Evolutionary conservation across 208 protist genomes (phyloP).

Genomic region (Acanthamoeba triangularis): DNA sequence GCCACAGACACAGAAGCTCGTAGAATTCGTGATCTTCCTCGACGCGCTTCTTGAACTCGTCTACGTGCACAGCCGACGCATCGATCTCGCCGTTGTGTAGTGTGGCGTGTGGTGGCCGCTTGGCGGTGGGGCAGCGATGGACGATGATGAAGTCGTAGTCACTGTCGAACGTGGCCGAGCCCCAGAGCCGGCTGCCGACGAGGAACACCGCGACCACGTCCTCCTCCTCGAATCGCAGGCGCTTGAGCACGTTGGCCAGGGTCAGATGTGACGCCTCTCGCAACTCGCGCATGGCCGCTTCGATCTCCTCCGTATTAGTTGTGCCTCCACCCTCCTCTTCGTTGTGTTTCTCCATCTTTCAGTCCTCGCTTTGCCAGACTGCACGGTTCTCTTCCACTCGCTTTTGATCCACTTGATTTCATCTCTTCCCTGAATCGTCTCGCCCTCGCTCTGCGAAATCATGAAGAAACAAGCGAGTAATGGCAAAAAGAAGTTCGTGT

Average conservation of each 20-base stretch:
- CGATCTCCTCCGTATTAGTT: no score
- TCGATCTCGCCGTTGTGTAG: conserved; percentile 73
- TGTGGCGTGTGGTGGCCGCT: background rate
- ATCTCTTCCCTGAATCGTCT: no score
- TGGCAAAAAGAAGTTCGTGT: no score
- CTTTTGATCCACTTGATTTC: no score
- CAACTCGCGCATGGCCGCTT: background rate
- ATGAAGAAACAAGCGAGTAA: no score
- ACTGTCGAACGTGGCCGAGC: conserved; percentile 49
- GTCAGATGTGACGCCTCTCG: conserved; percentile 21
- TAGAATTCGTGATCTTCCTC: conserved; percentile 57
- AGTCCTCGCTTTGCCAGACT: no score
- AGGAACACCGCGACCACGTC: conserved; percentile 63
- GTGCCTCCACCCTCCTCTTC: background rate
- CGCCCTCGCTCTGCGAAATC: no score
- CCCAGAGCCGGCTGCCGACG: conserved; percentile 64
- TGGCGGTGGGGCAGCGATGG: background rate
- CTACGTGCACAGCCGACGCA: background rate
- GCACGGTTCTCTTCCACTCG: no score
- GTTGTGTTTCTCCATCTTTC: no score
- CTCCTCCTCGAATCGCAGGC: background rate
- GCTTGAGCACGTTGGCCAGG: background rate
- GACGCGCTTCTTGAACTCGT: conserved; percentile 11
- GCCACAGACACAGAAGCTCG: conserved; percentile 61
- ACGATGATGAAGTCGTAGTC: conserved; percentile 76